phyloP scores from a whole-genome alignment of 306 rosid genomes.

The Benincasa hispida region DNA sequence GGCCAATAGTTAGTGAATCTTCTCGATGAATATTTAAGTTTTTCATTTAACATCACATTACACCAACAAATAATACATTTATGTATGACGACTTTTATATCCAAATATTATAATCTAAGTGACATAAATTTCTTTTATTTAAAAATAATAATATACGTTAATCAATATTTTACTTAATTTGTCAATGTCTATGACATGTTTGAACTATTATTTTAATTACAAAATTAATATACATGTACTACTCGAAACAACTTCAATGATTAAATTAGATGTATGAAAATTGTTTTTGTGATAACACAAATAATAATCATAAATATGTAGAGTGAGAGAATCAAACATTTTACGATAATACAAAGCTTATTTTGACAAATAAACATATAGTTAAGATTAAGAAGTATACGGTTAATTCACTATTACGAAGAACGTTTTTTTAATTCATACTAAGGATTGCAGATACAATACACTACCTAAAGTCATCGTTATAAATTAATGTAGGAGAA shows the following conservation, averaged over 20 bases:
- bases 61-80: not conserved
- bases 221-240: too few species aligned
- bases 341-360: too few species aligned
- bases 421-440: too few species aligned
- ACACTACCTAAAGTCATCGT: not conserved
- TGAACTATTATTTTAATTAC: not conserved
- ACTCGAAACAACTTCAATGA: not conserved
- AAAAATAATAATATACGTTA: not conserved
- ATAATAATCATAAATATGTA: too few species aligned
- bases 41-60: not conserved
- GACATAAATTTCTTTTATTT: not conserved
- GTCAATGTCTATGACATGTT: not conserved
- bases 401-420: too few species aligned
- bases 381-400: too few species aligned
- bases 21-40: not conserved
- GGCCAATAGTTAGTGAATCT: constrained; percentile 21
- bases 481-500: too few species aligned
- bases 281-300: too few species aligned
- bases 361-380: too few species aligned
- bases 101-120: not conserved
- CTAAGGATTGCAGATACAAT: too few species aligned
- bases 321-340: too few species aligned
- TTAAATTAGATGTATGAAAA: too few species aligned
- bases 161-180: not conserved
- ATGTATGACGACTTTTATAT: not conserved